These are phyloP conservation scores for Tulasnella sp. DNA, from an alignment of 768 basidiomycete species.

Conservation along the genomic window DNA sequence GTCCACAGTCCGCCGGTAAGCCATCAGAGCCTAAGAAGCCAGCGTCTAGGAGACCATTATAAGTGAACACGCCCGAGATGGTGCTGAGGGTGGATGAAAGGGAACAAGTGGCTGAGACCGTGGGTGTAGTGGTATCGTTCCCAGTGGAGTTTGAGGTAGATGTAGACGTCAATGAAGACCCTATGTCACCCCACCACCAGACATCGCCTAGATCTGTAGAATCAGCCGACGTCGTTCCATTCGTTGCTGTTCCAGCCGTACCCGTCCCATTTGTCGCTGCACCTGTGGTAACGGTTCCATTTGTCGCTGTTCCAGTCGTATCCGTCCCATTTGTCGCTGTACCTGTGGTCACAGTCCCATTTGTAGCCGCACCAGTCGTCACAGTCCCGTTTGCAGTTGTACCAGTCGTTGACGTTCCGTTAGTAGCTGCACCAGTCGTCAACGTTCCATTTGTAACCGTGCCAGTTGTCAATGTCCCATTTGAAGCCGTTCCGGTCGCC, in stretches of 20 bases:
- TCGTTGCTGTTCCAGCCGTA: too few species aligned
- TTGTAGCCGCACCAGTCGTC: not conserved
- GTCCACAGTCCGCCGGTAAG: not conserved
- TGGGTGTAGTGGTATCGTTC: not conserved
- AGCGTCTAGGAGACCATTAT: constrained; percentile 5
- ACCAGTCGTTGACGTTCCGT: too few species aligned
- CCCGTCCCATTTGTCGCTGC: too few species aligned
- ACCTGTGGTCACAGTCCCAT: too few species aligned
- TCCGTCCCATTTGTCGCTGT: too few species aligned
- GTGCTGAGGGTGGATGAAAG: not conserved
- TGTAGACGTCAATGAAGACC: not conserved
- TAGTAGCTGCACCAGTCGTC: too few species aligned
- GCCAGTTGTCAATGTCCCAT: too few species aligned
- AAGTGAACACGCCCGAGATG: constrained; percentile 11
- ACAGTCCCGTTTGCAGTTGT: too few species aligned
- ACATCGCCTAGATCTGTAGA: constrained; percentile 1
- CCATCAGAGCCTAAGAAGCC: constrained; percentile 2
- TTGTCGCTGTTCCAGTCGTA: too few species aligned
- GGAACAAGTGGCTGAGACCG: not conserved
- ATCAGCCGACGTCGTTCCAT: not conserved
- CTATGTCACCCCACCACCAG: constrained; percentile 12
- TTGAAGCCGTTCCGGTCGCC: too few species aligned
- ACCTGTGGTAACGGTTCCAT: too few species aligned
- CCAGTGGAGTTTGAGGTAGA: not conserved
- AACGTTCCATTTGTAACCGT: too few species aligned